Base-by-base conservation (phyloP, 192 early-diverging fungal genomes). In the Paraglomus brasilianum region DNA sequence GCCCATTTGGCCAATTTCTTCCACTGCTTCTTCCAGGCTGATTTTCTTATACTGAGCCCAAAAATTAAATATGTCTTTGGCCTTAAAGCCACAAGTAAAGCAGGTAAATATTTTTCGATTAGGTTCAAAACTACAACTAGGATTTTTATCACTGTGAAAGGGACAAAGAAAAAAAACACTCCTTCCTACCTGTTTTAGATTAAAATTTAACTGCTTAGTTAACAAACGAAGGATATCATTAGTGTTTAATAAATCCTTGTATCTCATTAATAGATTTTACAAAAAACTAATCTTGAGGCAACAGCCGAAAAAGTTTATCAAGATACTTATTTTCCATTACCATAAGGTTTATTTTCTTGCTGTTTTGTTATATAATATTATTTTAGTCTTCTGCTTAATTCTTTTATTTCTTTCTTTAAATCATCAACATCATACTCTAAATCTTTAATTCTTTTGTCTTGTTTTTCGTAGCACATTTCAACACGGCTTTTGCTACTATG, bases 91-190 rank as follows among this genome's bases (percentile, higher is more conserved):
- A 40, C 58, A 60, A 5, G 58, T 38, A 41, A 60, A 60, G 13
- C 58, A 60, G n/a, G 58, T 60, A 60, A 60, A 60, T 60, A 60
- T 60, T 60, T 60, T 60, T 4, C 58, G 58, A 39, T 41, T 40
- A 60, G 58, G 58, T 39, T 60, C 58, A 60, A 60, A 60, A 60
- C 58, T 60, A 21, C 21, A 39, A 60, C 58, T 60, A 6, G 58
- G 58, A 60, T 40, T 60, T 60, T 60, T 60, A n/a, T 60, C 58
- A 1, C 14, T 10, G 19, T 60, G 58, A 60, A 60, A 60, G 4
- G 58, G 58, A 42, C 58, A 60, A 41, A 60, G 58, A n/a, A 60
- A 60, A 53, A 60, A 60, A 60, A 60, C 39, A 60, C 58, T 60
- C 15, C 36, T 6, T 19, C 58, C 58, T 42, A 42, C 43, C 19